Conservation (phyloP, 2,329 filamentous ascomycete genomes). For the Neonectria sp. region DNA sequence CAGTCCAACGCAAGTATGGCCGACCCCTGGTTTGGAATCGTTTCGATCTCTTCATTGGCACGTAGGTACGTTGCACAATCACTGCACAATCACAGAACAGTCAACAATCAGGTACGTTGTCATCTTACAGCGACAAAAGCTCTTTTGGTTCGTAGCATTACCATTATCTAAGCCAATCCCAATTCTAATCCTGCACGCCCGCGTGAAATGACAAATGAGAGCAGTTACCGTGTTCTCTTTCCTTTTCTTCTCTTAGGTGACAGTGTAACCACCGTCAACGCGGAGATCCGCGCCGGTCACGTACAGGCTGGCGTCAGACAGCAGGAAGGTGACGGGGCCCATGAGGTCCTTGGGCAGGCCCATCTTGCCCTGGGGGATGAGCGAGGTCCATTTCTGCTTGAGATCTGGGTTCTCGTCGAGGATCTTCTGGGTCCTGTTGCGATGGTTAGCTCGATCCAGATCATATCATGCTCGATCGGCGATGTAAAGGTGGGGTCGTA, state of each 20-base stretch:
- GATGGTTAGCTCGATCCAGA: conserved; percentile 21
- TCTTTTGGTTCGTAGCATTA: conserved; percentile 29
- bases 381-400: conserved; percentile 89
- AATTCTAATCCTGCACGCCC: conserved; percentile 35
- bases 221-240: conserved; percentile 12
- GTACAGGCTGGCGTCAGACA: conserved; percentile 84
- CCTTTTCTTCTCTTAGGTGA: conserved; percentile 67
- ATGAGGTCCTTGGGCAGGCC: conserved; percentile 92
- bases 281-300: conserved; percentile 82
- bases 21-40: neutral
- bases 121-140: neutral
- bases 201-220: conserved; percentile 20
- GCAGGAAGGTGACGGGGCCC: conserved; percentile 90
- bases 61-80: neutral
- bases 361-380: conserved; percentile 96
- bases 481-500: conserved; percentile 4
- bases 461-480: conserved; percentile 27
- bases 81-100: neutral
- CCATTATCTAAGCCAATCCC: conserved; percentile 37
- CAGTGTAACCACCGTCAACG: conserved; percentile 91
- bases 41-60: neutral
- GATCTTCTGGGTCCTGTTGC: conserved; percentile 87
- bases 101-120: neutral
- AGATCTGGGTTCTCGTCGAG: conserved; percentile 93
- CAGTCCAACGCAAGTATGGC: conserved; percentile 13